Base-by-base conservation (phyloP, 305 asterid species). In the Solanum chacoense region DNA sequence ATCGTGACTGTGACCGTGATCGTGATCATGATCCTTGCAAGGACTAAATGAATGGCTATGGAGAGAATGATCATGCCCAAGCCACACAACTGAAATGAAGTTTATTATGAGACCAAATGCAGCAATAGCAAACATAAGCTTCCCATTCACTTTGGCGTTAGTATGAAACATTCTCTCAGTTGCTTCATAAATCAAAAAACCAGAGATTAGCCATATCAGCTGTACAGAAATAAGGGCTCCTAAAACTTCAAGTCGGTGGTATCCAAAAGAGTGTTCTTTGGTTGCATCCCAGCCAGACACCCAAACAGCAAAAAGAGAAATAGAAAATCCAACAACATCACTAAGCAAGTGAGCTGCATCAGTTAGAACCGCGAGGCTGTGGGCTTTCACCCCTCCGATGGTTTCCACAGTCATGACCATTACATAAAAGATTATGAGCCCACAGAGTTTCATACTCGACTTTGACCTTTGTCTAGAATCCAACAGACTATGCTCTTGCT, bases 161-260 rank as follows among this genome's bases (percentile, higher is more conserved):
- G 91, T 65, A 40, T 90, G 93, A 67, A 94, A 73, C 38, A 96
- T 91, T 85, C 96, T 90, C 14, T 88, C 88, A n/a, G 93, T 89
- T 45, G 98, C 95, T 92, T 94, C 98, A 1, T 94, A 94, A 71
- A 95, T 93, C 87, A 96, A 79, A 85, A 89, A 59, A 87, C 89
- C 94, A 12, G 95, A 93, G 84, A 96, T 85, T 24, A 92, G 91
- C 98, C 98, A 96, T 92, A 96, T 96, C 35, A 96, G 91, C 91
- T 93, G 96, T 84, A 96, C 92, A 4, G 98, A 94, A 36, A 95
- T n/a, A 88, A 96, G 95, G 88, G 95, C 98, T 28, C 98, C 98
- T 12, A 96, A 88, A 8, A 96, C 96, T 90, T 96, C 98, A n/a
- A 95, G 90, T 20, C 98, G 96, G 71, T 92, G 88, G 91, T 88